Evolutionary conservation across 306 rosid species (phyloP), one percentile per base, ranked within the genome.

Genomic region (Cucurbita moschata): DNA sequence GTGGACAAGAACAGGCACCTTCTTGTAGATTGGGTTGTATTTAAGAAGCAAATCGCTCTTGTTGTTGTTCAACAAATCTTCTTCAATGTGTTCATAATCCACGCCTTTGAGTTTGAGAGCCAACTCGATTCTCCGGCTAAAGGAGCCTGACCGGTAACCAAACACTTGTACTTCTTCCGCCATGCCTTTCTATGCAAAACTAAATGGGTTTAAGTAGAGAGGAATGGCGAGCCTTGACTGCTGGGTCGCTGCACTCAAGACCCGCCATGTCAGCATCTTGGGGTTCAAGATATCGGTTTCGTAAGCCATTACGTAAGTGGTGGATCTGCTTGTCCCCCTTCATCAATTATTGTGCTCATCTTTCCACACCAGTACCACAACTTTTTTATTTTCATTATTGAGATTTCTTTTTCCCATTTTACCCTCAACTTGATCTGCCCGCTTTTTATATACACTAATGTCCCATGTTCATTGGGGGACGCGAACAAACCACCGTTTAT

Each of bases 31-130:
- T 1, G 93, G 91, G 71, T 86, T 88, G 80, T 79, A 85, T 50
- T 86, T 74, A 16, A 90, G 75, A 30, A 90, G 87, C 38, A 13
- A 15, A 11, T 70, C 47, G 53, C 89, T 84, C 79, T 86, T 76
- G 18, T 43, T 43, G 64, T 79, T 58, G 10, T 35, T 49, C 0
- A 0, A 9, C 44, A 86, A 38, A 37, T 84, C 73, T 70, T 88
- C 85, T 47, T 83, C 82, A 1, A 76, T 3, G 75, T 42, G 83
- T 52, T 79, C 66, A 75, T 80, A 86, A 0, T 81, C 57, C 16
- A 91, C 72, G 12, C 86, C 92, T 77, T 91, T 91, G 35, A 91
- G 51, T 2, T 73, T 83, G 44, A 88, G 86, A 57, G 89, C 92
- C 0, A 86, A 67, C 7, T 79, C 76, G 3, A 83, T 79, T 49